Base-by-base conservation (phyloP, 371 early-diverging fungal genomes). In the Dichotomocladium elegans region DNA sequence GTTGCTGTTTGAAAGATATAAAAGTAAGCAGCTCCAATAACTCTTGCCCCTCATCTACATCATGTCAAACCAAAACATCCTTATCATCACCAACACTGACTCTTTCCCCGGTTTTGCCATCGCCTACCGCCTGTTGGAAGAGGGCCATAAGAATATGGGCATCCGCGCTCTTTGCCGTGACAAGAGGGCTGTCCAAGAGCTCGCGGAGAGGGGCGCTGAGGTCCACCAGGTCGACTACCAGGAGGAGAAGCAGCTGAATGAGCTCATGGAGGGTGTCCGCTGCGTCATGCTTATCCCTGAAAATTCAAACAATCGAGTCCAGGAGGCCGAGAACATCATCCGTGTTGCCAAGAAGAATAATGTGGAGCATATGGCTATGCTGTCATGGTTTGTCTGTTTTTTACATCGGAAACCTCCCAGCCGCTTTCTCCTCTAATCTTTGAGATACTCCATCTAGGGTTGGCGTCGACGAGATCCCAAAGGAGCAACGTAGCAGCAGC, bases 131-230 rank as follows among this genome's bases (percentile, higher is more conserved):
- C 59, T 68, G 22, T 45, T 66, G 26, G 41, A 66, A 28, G 62
- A 51, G 6, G 37, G 45, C 5, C 27, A 48, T 9, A 10, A 48
- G 35, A 48, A 35, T 22, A 12, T 48, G 2, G 35, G 26, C 14
- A 24, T 73, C 14, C 74, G 74, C 52, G 37, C 64, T 42, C 53
- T 73, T n/a, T 69, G 68, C 44, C 70, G 65, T 37, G 31, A 47
- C 25, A 19, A 27, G 0, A 30, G 41, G 6, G 61, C 61, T 34
- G 52, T 73, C n/a, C 61, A 67, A 14, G 47, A 57, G 11, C 46
- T 64, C 6, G 50, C 56, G 41, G 11, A 63, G 15, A 57, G 63
- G 58, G 69, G 71, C 22, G 71, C 55, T 29, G 64, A 74, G 35
- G 44, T 70, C 12, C 11, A 41, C 8, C 53, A 70, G 37, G 59